Evolutionary conservation across 176 grass and related monocot species (phyloP), one percentile per base, ranked within the genome.

Genomic region (Carex littledalei): DNA sequence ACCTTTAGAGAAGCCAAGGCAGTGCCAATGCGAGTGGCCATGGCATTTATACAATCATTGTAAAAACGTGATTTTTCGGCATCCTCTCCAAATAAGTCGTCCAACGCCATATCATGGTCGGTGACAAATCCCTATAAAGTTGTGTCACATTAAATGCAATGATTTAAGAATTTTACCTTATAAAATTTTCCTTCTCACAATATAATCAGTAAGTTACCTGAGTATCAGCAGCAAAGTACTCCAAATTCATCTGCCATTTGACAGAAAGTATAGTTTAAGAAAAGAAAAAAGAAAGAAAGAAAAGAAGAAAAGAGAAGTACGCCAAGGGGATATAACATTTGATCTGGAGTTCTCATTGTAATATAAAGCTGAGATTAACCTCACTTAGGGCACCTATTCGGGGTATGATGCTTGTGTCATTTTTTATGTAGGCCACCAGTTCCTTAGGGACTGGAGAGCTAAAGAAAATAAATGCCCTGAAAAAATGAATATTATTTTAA

Each of bases 351-450:
- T 89, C 34, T 21, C 21, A 43, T 70, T 18, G 15, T 11, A 81
- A 87, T 39, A 85, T 18, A 81, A 81, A 3, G 22, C 54, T 53
- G 63, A 43, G 81, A 82, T 67, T 88, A 80, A 92, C 96, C 93
- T 98, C 96, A 86, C 93, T 95, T 61, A 98, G 85, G 87, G 96
- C 96, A 89, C 93, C 96, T 56, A 98, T 92, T 35, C 96, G 96
- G 43, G 96, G 93, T 95, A 93, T 85, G 69, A 98, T 63, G 89
- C 96, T 98, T 21, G 83, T 70, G 78, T 98, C 96, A 62, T 95
- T 98, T 82, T 98, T 98, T 89, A 98, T 90, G 77, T 98, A 94
- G 82, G 91, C 43, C 7, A 93, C 90, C 18, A 98, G 85, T 26
- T 98, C 96, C 65, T 93, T 98, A 85, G 96, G 89, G 71, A 95